Evolutionary conservation across 2,329 filamentous ascomycete species (phyloP), one percentile per base, ranked within the genome.

Genomic region (Colletotrichum neosansevieriae): DNA sequence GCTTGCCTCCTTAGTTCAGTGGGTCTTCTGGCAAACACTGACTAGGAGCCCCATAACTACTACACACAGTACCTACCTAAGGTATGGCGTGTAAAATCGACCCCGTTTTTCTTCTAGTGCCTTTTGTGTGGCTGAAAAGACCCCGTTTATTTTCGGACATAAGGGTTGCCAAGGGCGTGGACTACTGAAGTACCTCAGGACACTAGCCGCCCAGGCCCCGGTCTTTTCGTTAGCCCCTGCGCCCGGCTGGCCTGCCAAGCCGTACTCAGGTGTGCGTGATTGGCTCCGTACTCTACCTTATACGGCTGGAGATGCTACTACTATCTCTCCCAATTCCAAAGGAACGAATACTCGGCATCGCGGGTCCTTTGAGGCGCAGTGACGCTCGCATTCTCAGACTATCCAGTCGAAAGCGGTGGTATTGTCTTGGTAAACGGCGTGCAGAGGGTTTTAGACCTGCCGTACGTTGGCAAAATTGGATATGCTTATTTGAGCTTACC

Each of bases 361-460:
- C n/a, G 34, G 60, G 51, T 40, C 47, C 58, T 34, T 29, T 11
- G 40, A 32, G 64, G 65, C 53, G 65, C 60, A 68, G 60, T 42
- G 11, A 59, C 45, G 53, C 47, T 53, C 60, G 53, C 29, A 17
- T 64, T 38, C 7, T 24, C 21, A 40, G 32, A 38, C 29, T 17
- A 54, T 21, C 54, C 47, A 60, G 50, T 50, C 6, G 19, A 12
- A 47, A 17, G 6, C 7, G 3, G 1, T 13, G 29, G n/a, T n/a
- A n/a, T n/a, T n/a, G n/a, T n/a, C n/a, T n/a, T n/a, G n/a, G 36
- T n/a, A 11, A 42, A 34, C 40, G 57, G 40, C 49, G 24, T 15
- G 24, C 12, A 19, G 4, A 21, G 21, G 21, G 38, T 12, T 17
- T 17, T 4, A 47, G 5, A 53, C 19, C n/a, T 36, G 59, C 38